Base-by-base conservation (phyloP, 805 yeast genomes). In the fission yeast (Schizosaccharomyces pombe) region DNA sequence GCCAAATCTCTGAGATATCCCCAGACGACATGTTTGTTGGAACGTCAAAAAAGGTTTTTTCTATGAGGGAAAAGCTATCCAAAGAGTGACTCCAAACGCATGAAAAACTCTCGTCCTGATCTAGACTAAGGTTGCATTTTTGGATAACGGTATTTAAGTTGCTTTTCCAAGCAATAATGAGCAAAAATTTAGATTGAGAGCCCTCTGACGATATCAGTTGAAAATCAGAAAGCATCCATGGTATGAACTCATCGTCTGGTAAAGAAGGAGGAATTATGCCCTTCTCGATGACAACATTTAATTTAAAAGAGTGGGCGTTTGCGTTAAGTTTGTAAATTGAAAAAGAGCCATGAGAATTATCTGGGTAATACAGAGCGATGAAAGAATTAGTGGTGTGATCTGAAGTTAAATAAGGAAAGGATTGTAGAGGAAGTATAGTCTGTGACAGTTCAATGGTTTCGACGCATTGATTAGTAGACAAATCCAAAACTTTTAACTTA, bases 171-270 rank as follows among this genome's bases (percentile, higher is more conserved):
- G 49, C 49, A 19, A 26, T 16, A 22, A 26, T 24, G 26, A 43
- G 8, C 31, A 16, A 8, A 43, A 43, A 30, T 9, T 28, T 8
- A 22, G 3, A 37, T 37, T 14, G 4, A 8, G 1, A 16, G 8
- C 5, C n/a, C 22, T 24, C 43, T 16, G 22, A 37, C 43, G 22
- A 37, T n/a, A 37, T 2, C n/a, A 37, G 43, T 16, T 14, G n/a
- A 6, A 24, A 16, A 5, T 37, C 22, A 8, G 22, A n/a, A 1
- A 37, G 9, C 4, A 24, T 43, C 49, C 49, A 43, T 16, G 49
- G 49, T n/a, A 43, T 14, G 26, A n/a, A 43, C n/a, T 43, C 30
- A 43, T 43, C 49, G 26, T 43, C 49, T 8, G 49, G 49, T 43
- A 43, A 22, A 9, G 6, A 6, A 5, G 49, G 43, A 37, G 43